These are phyloP conservation scores for Camellia granthamiana DNA, from an alignment of 148 eudicot genomes.

Conservation along the genomic window DNA sequence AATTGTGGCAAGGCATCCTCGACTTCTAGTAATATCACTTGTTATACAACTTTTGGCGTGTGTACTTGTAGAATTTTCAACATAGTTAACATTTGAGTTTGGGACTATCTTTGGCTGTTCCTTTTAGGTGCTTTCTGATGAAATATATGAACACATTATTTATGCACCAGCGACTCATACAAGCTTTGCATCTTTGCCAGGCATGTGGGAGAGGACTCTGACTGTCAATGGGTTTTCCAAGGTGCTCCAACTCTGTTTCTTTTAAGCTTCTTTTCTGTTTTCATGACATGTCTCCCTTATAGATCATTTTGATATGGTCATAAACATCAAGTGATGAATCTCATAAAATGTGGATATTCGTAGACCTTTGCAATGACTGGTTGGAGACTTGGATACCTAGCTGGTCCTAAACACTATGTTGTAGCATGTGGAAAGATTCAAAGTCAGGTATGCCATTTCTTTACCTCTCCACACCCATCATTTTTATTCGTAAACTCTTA, in stretches of 20 bases:
- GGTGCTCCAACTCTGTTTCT: conserved; percentile 35
- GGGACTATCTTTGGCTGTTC: conserved; percentile 9
- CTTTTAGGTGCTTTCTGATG: conserved; percentile 84
- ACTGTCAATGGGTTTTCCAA: conserved; percentile 96
- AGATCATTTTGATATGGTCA: background rate
- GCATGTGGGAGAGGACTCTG: conserved; percentile 98
- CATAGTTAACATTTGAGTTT: background rate
- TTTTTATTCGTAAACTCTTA: background rate
- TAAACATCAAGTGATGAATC: background rate
- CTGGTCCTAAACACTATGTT: conserved; percentile 92
- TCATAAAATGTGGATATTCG: background rate
- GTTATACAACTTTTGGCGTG: background rate
- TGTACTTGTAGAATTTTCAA: background rate
- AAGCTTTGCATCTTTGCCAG: conserved; percentile 97
- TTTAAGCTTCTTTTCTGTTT: background rate
- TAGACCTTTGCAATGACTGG: conserved; percentile 99
- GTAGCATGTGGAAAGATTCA: conserved; percentile 93
- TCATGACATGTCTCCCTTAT: background rate
- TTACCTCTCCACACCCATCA: background rate
- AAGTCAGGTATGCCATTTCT: conserved; percentile 64
- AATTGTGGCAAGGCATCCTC: conserved; percentile 77
- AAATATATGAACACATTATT: conserved; percentile 92
- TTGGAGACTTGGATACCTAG: conserved; percentile 96
- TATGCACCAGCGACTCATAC: conserved; percentile 93
- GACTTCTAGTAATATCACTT: conserved; percentile 62